A percentile compares a stretch with the other conserved stretches of the same genome.
Evolutionary conservation across 192 early-diverging fungal species (phyloP).

Genomic region (Linnemannia hyalina): DNA sequence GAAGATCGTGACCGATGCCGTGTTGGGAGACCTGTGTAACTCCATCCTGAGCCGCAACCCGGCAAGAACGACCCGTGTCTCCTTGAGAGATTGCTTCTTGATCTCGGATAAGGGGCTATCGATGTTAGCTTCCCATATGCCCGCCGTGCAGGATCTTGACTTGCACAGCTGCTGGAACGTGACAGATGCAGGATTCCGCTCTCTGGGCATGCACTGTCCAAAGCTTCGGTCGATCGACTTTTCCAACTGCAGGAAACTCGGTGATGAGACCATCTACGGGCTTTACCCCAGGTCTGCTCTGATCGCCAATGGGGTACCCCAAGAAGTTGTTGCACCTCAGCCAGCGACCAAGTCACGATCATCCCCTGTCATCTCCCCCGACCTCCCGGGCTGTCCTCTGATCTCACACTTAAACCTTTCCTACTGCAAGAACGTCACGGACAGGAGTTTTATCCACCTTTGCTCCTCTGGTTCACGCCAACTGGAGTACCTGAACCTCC

Average conservation of each 20-base stretch:
- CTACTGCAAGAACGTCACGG: constrained; percentile 85
- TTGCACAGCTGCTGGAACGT: constrained; percentile 80
- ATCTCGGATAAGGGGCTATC: constrained; percentile 73
- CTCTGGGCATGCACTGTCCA: constrained; percentile 59
- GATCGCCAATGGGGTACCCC: background rate
- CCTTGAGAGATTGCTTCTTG: constrained; percentile 78
- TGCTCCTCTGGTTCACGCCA: constrained; percentile 59
- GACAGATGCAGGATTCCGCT: constrained; percentile 71
- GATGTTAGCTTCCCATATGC: constrained; percentile 56
- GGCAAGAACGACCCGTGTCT: constrained; percentile 31
- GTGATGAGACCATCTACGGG: constrained; percentile 67
- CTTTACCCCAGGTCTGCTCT: constrained; percentile 62
- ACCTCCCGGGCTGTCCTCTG: constrained; percentile 32
- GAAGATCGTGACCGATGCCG: constrained; percentile 70
- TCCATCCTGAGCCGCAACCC: constrained; percentile 61
- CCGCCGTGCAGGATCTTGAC: constrained; percentile 62
- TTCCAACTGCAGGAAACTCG: constrained; percentile 85
- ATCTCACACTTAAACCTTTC: constrained; percentile 65
- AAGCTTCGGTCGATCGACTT: constrained; percentile 72
- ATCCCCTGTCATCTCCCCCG: background rate
- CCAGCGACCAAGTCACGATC: background rate
- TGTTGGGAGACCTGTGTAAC: constrained; percentile 55
- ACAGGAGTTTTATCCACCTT: constrained; percentile 67
- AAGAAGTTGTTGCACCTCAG: background rate
- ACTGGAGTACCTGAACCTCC: constrained; percentile 75